phyloP scores from a whole-genome alignment of 2,329 filamentous ascomycete genomes.

The Aspergillus sclerotialis region DNA sequence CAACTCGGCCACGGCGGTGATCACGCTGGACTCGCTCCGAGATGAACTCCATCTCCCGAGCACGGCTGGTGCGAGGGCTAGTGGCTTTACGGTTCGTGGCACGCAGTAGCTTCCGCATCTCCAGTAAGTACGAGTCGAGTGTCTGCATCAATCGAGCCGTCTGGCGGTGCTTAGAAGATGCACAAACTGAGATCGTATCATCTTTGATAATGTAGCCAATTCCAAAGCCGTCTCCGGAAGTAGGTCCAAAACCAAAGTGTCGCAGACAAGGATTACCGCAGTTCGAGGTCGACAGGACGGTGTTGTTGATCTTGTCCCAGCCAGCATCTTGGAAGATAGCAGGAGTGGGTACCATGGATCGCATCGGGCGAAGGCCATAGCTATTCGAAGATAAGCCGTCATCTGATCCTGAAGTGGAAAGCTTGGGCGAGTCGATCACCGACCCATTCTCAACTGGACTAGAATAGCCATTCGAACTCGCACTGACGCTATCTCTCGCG shows the following conservation, averaged over 20 bases:
- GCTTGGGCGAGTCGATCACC: conserved; percentile 18
- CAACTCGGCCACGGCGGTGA: conserved; percentile 64
- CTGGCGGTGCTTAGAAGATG: conserved; percentile 87
- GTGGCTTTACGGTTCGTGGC: conserved; percentile 55
- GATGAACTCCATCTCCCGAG: conserved; percentile 52
- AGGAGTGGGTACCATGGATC: conserved; percentile 49
- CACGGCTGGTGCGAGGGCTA: conserved; percentile 49
- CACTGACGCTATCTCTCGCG: conserved; percentile 42
- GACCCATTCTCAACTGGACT: conserved; percentile 44
- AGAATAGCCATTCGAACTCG: conserved; percentile 56
- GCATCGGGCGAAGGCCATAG: conserved; percentile 46
- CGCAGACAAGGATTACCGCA: conserved; percentile 92
- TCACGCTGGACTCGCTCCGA: conserved; percentile 35
- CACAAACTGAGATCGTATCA: conserved; percentile 82
- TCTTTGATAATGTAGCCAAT: conserved; percentile 99
- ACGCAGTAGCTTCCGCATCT: conserved; percentile 77
- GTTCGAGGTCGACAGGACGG: conserved; percentile 94
- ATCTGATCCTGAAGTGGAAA: conserved; percentile 35
- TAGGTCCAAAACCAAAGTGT: conserved; percentile 95
- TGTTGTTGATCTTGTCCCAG: conserved; percentile 94
- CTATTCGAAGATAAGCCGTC: conserved; percentile 45
- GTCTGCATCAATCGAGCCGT: conserved; percentile 85
- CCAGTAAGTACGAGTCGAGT: conserved; percentile 81
- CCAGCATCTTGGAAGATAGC: conserved; percentile 78
- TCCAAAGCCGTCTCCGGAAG: conserved; percentile 87